Conservation (phyloP, 2,329 filamentous ascomycete genomes). For the Aspergillus fijiensis region DNA sequence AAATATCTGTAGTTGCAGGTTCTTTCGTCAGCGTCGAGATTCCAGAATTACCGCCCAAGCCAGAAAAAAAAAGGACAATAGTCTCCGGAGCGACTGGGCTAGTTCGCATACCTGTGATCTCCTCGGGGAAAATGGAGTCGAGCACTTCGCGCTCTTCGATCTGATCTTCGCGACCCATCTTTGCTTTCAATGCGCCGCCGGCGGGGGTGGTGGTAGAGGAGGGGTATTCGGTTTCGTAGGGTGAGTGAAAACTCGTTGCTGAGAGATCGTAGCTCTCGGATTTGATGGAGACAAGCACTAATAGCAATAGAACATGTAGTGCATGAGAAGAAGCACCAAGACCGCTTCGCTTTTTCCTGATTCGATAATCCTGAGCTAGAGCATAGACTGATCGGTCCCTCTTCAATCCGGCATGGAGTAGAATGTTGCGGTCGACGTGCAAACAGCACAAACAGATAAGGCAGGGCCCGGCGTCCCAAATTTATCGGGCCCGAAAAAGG, state of each 20-base stretch:
- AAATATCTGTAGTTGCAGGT: slow-evolving; percentile 64
- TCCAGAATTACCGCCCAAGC: not conserved
- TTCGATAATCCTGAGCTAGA: slow-evolving; percentile 2
- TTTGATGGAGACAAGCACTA: no score
- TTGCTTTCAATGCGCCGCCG: slow-evolving; percentile 28
- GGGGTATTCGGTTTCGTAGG: slow-evolving; percentile 23
- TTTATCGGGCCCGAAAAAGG: slow-evolving; percentile 24
- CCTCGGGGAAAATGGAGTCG: slow-evolving; percentile 96
- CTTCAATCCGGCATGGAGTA: slow-evolving; percentile 14
- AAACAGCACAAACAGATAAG: slow-evolving; percentile 43
- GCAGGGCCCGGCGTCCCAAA: slow-evolving; percentile 24
- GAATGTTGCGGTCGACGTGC: slow-evolving; percentile 32
- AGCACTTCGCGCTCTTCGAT: slow-evolving; percentile 95
- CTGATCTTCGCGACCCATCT: slow-evolving; percentile 73
- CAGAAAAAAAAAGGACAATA: not conserved
- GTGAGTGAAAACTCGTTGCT: not conserved
- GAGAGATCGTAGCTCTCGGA: not conserved
- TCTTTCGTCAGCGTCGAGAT: slow-evolving; percentile 2
- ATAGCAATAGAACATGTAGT: not conserved
- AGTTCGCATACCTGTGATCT: slow-evolving; percentile 72
- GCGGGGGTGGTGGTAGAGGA: slow-evolving; percentile 28
- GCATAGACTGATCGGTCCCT: slow-evolving; percentile 13
- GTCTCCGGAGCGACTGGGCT: no score
- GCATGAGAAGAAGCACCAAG: not conserved
- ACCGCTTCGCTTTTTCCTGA: not conserved